A percentile compares a stretch with the other conserved stretches of the same genome.
Conservation (phyloP, 345 rosid genomes). For the Populus deltoides region DNA sequence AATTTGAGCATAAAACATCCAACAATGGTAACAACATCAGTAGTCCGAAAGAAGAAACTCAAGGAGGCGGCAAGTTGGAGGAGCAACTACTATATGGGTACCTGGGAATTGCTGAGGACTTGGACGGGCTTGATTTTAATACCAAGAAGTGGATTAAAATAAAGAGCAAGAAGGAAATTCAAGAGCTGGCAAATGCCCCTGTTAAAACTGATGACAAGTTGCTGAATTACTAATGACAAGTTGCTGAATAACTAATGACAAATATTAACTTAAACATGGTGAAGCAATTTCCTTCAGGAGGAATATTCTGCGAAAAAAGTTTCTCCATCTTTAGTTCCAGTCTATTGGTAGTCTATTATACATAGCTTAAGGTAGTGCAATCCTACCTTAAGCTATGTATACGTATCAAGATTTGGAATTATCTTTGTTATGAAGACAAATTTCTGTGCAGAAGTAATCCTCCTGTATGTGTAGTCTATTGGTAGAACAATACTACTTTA, state of each 20-base stretch:
- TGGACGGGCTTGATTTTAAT: constrained; percentile 49
- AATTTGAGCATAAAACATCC: constrained; percentile 30
- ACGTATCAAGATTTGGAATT: not conserved
- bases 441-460: not conserved
- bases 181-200: constrained; percentile 58
- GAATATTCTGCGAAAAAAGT: not conserved
- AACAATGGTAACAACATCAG: constrained; percentile 5
- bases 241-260: not conserved
- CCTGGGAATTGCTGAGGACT: constrained; percentile 55
- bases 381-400: not conserved
- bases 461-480: not conserved
- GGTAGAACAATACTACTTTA: not conserved
- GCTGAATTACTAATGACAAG: constrained; percentile 16
- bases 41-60: constrained; percentile 7
- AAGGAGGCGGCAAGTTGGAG: constrained; percentile 36
- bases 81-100: constrained; percentile 46
- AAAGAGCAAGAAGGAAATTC: constrained; percentile 56
- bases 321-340: not conserved
- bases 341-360: not conserved
- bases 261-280: not conserved
- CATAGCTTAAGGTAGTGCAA: not conserved
- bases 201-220: constrained; percentile 36
- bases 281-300: not conserved
- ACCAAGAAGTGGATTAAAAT: constrained; percentile 39
- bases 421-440: not conserved